phyloP scores from a whole-genome alignment of 78 protist species.

The Polysphondylium violaceum region DNA sequence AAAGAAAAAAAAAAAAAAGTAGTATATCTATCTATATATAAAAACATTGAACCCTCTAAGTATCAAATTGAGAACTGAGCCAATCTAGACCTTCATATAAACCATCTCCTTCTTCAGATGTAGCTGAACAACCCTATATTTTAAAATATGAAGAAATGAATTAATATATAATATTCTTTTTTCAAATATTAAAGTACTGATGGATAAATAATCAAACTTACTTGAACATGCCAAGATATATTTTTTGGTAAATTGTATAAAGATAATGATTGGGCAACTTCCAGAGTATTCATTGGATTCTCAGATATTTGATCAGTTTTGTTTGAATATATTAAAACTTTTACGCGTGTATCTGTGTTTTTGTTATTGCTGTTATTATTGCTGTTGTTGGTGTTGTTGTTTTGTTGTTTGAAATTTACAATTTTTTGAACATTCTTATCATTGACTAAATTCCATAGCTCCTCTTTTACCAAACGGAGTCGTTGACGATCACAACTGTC shows the following conservation, averaged over 20 bases:
- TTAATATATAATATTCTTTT: background rate
- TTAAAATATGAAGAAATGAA: background rate
- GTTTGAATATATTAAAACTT: slow-evolving; percentile 56
- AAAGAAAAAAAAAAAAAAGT: background rate
- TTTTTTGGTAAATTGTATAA: slow-evolving; percentile 68
- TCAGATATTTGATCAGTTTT: slow-evolving; percentile 6
- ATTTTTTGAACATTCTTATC: slow-evolving; percentile 72
- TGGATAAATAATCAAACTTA: background rate
- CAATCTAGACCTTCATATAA: slow-evolving; percentile 87
- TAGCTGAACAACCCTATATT: slow-evolving; percentile 73
- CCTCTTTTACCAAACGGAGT: slow-evolving; percentile 80
- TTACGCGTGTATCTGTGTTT: background rate
- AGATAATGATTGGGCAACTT: slow-evolving; percentile 53
- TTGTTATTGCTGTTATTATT: background rate
- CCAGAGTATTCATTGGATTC: slow-evolving; percentile 38
- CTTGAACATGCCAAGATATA: slow-evolving; percentile 74
- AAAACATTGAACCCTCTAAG: background rate
- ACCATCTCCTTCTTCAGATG: slow-evolving; percentile 83
- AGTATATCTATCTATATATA: background rate
- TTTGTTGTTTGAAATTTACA: slow-evolving; percentile 26
- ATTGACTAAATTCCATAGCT: slow-evolving; percentile 87
- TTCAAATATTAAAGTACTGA: background rate
- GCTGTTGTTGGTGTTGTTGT: background rate
- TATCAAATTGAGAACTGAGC: slow-evolving; percentile 79
- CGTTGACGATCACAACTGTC: slow-evolving; percentile 92